phyloP scores from a whole-genome alignment of 1,139 yeast genomes.

The Yamadazyma oceani region DNA sequence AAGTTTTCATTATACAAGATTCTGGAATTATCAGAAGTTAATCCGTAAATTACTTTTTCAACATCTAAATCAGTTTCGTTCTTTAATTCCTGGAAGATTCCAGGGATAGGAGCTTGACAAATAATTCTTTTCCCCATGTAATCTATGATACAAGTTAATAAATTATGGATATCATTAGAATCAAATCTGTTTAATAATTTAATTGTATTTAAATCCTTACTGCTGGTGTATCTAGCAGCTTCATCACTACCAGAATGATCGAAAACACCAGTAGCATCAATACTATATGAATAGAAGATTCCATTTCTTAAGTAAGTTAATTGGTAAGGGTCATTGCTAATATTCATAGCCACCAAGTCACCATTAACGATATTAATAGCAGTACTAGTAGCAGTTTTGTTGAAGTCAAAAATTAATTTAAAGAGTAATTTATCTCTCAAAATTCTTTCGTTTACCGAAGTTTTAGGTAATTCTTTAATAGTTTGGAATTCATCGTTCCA shows the following conservation, averaged over 20 bases:
- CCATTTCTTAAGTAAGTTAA: conserved; percentile 77
- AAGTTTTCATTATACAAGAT: conserved; percentile 52
- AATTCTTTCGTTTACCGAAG: conserved; percentile 63
- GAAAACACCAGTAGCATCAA: conserved; percentile 71
- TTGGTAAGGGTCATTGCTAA: conserved; percentile 60
- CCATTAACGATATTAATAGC: conserved; percentile 78
- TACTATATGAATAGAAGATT: conserved; percentile 80
- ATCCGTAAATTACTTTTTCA: conserved; percentile 72
- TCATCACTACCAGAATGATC: conserved; percentile 72
- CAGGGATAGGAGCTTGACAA: conserved; percentile 98
- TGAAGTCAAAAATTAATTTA: conserved; percentile 76
- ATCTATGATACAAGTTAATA: conserved; percentile 83
- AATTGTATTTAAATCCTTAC: conserved; percentile 77
- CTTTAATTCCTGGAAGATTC: conserved; percentile 62
- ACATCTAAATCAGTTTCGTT: conserved; percentile 27
- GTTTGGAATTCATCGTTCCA: conserved; percentile 93
- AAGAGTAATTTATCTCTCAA: conserved; percentile 74
- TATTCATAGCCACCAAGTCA: conserved; percentile 76
- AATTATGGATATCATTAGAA: conserved; percentile 60
- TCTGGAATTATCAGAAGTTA: conserved; percentile 57
- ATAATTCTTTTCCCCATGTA: conserved; percentile 84
- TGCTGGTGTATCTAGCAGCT: conserved; percentile 80
- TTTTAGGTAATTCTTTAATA: conserved; percentile 65
- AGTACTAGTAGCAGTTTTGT: conserved; percentile 72
- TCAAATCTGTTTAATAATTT: conserved; percentile 69